Evolutionary conservation across 148 eudicot genomes (phyloP), one percentile per base, ranked within the genome.

Genomic region (Cornus kousa): DNA sequence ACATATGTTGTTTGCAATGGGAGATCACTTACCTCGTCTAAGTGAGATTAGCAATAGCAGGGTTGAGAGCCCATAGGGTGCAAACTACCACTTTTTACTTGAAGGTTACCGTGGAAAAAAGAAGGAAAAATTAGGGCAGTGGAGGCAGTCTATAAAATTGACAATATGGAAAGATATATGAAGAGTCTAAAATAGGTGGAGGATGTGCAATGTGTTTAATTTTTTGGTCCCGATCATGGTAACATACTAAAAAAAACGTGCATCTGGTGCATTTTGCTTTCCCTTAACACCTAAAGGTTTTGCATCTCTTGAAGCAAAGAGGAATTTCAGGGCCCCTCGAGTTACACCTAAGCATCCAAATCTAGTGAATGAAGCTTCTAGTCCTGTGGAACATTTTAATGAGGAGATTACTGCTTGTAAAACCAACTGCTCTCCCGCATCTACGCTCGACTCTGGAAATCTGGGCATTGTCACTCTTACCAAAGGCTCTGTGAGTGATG

Each of bases 291-390:
- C 17, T 20, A 81, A 83, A 96, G 99, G 99, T 85, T 88, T 86
- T 90, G 95, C 99, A 70, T 90, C 99, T 76, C 87, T 93, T 68
- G 99, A 96, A 90, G 98, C 99, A 74, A 96, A 96, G 87, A 83
- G 92, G 84, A 89, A 86, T 57, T 94, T 90, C 81, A 92, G 72
- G 78, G 90, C 89, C 69, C 99, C 99, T 65, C 88, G 99, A 75
- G 79, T 32, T 66, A 80, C 85, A 68, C 89, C 92, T 32, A 83
- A 77, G 65, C 79, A 80, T 76, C 78, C 82, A 55, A 81, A 73
- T 79, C 78, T 71, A 73, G 68, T 59, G 13, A 82, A 72, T 70
- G 80, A 74, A 82, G 78, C 77, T 83, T 86, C 85, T 35, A 74
- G 82, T 72, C 64, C 66, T 53, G 31, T 66, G 59, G 82, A 73